Evolutionary conservation across 1,139 yeast species (phyloP).

Genomic region (Nakaseomyces kungkrabaensis): DNA sequence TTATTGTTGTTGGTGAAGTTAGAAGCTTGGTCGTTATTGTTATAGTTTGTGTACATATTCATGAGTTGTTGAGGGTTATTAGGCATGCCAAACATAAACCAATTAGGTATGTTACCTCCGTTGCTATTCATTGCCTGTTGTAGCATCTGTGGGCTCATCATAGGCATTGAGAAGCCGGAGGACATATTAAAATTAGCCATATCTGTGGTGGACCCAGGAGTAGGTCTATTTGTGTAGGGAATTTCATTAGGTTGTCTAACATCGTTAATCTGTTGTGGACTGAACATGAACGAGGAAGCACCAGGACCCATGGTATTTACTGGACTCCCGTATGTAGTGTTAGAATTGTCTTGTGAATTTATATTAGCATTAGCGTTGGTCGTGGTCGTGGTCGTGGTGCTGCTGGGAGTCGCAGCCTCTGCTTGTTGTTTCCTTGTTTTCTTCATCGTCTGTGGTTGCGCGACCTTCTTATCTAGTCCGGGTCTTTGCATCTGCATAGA

Average conservation of each 20-base stretch:
- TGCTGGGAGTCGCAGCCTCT: slow-evolving; percentile 3
- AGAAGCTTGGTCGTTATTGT: not conserved
- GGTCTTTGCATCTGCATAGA: no score
- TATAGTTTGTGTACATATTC: not conserved
- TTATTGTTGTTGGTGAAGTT: not conserved
- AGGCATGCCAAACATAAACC: not conserved
- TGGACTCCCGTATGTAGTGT: not conserved
- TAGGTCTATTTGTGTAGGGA: not conserved
- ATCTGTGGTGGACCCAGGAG: not conserved
- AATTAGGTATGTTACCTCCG: not conserved
- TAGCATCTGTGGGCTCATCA: not conserved
- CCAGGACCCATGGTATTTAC: not conserved
- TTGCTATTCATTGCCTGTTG: not conserved
- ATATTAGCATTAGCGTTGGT: not conserved
- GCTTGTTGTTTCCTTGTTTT: slow-evolving; percentile 13
- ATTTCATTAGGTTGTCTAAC: not conserved
- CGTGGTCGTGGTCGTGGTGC: not conserved
- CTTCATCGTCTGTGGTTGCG: slow-evolving; percentile 6
- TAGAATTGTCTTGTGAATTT: no score
- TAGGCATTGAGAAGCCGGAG: not conserved
- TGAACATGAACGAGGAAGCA: slow-evolving; percentile 6
- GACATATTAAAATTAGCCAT: not conserved
- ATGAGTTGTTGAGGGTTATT: not conserved
- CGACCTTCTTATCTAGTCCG: no score
- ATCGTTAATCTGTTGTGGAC: not conserved